A percentile compares a stretch with the other conserved stretches of the same genome.
Evolutionary conservation across 1,284 basidiomycete genomes (phyloP).

Genomic region (Pseudozyma hubeiensis): DNA sequence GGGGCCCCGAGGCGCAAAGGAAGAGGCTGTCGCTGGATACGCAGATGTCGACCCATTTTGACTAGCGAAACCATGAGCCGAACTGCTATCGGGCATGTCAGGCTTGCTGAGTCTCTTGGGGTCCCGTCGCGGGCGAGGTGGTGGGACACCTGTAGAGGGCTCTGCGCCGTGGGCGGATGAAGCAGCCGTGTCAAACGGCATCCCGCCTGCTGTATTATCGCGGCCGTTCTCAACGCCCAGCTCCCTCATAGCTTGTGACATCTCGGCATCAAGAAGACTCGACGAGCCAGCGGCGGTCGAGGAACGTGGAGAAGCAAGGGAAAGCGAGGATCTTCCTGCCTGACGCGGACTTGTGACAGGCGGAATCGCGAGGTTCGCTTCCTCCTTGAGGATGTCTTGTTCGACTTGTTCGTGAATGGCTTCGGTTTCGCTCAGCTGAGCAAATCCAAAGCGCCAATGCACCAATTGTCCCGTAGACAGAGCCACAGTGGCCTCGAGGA

Average conservation of each 20-base stretch:
- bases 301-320: constrained; percentile 16
- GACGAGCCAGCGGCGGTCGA: constrained; percentile 1
- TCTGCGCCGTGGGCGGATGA: not conserved
- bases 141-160: constrained; percentile 6
- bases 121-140: constrained; percentile 48
- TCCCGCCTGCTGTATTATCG: not conserved
- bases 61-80: not conserved
- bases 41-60: not conserved
- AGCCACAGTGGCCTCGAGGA: constrained; percentile 50
- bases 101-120: constrained; percentile 36
- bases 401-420: constrained; percentile 50
- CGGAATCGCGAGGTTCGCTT: constrained; percentile 43
- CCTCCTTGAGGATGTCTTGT: constrained; percentile 33
- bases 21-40: not conserved
- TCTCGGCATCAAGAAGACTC: constrained; percentile 37
- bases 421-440: constrained; percentile 50
- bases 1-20: not conserved
- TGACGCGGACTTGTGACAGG: constrained; percentile 29
- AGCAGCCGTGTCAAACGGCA: not conserved
- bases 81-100: not conserved
- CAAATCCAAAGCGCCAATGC: constrained; percentile 52
- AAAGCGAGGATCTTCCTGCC: constrained; percentile 15
- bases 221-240: constrained; percentile 13
- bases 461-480: constrained; percentile 57
- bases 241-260: constrained; percentile 53